Percentiles rank a stretch among this genome's conserved stretches.
Evolutionary conservation across 1,284 basidiomycete species (phyloP).

Genomic region (Fomitopsis pinicola): DNA sequence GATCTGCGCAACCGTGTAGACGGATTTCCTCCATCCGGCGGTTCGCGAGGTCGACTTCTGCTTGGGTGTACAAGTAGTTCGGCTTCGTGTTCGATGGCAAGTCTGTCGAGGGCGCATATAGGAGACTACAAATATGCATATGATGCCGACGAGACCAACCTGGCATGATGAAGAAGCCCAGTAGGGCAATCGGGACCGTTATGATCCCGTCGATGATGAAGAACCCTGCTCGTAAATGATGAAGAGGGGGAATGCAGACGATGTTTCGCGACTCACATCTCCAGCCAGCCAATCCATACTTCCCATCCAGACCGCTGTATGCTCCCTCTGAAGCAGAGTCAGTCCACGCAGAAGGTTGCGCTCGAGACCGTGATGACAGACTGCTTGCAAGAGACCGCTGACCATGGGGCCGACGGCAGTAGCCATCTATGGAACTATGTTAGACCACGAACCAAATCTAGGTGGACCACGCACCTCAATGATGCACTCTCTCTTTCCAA

Average conservation of each 20-base stretch:
- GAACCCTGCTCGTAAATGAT: slow-evolving; percentile 22
- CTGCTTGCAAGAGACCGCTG: slow-evolving; percentile 35
- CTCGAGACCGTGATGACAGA: slow-evolving; percentile 11
- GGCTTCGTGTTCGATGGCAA: slow-evolving; percentile 34
- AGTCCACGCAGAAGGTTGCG: too few species aligned
- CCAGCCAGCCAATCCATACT: slow-evolving; percentile 41
- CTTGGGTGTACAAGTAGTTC: slow-evolving; percentile 29
- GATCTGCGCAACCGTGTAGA: slow-evolving; percentile 39
- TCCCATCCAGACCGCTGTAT: slow-evolving; percentile 37
- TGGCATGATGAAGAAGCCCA: slow-evolving; percentile 40
- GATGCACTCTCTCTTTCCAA: slow-evolving; percentile 37
- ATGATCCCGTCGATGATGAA: slow-evolving; percentile 46
- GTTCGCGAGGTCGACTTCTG: slow-evolving; percentile 36
- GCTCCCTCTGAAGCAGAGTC: slow-evolving; percentile 27
- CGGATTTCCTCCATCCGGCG: slow-evolving; percentile 33
- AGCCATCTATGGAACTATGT: slow-evolving; percentile 24
- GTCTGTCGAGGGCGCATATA: slow-evolving; percentile 15
- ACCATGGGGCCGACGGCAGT: slow-evolving; percentile 39
- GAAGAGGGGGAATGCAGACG: neutral
- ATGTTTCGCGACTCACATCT: slow-evolving; percentile 26
- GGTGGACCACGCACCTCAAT: slow-evolving; percentile 29
- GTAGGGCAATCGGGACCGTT: slow-evolving; percentile 36
- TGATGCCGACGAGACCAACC: slow-evolving; percentile 23
- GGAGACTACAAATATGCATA: too few species aligned
- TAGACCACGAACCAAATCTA: neutral